A percentile compares a stretch with the other conserved stretches of the same genome.
phyloP scores from a whole-genome alignment of 2,329 filamentous ascomycete species.

The Cercospora nicotianae region DNA sequence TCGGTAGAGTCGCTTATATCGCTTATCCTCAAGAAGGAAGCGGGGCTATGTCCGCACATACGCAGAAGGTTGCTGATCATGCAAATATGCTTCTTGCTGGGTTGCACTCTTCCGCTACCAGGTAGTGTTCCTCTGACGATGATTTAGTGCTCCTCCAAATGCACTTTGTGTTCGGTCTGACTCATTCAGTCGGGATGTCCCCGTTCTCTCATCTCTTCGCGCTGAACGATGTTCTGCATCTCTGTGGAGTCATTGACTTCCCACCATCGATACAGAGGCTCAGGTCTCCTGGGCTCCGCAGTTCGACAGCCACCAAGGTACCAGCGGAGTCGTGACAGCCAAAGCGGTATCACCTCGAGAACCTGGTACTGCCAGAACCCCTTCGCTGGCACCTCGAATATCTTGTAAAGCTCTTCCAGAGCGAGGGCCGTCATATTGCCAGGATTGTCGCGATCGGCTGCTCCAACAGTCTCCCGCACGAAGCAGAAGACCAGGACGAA shows the following conservation, averaged over 20 bases:
- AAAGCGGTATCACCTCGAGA: background rate
- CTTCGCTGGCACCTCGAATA: conserved; percentile 29
- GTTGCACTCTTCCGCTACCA: too few species aligned
- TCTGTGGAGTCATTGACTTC: background rate
- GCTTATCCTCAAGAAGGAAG: too few species aligned
- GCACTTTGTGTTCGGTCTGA: too few species aligned
- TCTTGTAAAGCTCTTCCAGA: conserved; percentile 38
- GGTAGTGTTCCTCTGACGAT: too few species aligned
- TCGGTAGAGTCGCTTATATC: background rate
- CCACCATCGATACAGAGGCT: conserved; percentile 3
- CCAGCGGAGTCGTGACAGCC: background rate
- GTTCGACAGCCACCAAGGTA: background rate
- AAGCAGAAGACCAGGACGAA: conserved; percentile 38
- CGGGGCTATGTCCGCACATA: too few species aligned
- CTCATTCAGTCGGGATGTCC: background rate
- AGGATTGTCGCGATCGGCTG: conserved; percentile 23
- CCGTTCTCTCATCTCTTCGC: background rate
- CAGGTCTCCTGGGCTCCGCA: background rate
- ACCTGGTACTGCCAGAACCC: conserved; percentile 1
- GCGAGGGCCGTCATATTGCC: conserved; percentile 28
- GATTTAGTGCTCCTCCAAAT: too few species aligned
- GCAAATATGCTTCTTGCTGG: too few species aligned
- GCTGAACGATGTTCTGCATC: background rate
- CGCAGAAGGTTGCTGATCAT: too few species aligned
- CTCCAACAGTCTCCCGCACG: conserved; percentile 36